Conservation (phyloP, 805 yeast genomes). For the Kregervanrija delftensis region DNA sequence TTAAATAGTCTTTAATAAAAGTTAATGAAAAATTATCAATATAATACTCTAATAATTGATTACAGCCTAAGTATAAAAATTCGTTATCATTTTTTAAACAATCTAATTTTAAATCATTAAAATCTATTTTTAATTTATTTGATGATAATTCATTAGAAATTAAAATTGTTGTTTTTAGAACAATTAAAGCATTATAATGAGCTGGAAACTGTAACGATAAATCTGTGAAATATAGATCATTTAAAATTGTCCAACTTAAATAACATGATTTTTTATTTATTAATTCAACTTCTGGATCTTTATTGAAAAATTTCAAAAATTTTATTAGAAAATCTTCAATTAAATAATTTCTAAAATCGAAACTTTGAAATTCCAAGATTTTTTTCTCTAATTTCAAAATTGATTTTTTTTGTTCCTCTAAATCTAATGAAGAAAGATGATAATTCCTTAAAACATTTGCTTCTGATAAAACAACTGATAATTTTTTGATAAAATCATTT, state of each 20-base stretch:
- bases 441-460: constrained; percentile 32
- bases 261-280: constrained; percentile 42
- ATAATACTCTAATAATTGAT: constrained; percentile 26
- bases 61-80: constrained; percentile 12
- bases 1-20: constrained; percentile 17
- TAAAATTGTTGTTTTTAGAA: constrained; percentile 47
- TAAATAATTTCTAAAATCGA: constrained; percentile 68
- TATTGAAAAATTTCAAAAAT: constrained; percentile 40
- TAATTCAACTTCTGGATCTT: constrained; percentile 7
- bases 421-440: constrained; percentile 18
- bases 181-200: constrained; percentile 67
- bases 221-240: constrained; percentile 67
- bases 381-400: constrained; percentile 61
- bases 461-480: constrained; percentile 52
- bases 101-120: constrained; percentile 5
- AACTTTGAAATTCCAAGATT: constrained; percentile 67
- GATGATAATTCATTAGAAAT: constrained; percentile 19
- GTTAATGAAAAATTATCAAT: constrained; percentile 23
- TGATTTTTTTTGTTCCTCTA: constrained; percentile 51
- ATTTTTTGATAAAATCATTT: constrained; percentile 78
- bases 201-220: constrained; percentile 64
- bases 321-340: constrained; percentile 64
- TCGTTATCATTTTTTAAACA: constrained; percentile 3
- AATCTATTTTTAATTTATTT: constrained; percentile 4
- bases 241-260: constrained; percentile 68